Conservation (phyloP, 805 yeast species). For the Candida argentea region DNA sequence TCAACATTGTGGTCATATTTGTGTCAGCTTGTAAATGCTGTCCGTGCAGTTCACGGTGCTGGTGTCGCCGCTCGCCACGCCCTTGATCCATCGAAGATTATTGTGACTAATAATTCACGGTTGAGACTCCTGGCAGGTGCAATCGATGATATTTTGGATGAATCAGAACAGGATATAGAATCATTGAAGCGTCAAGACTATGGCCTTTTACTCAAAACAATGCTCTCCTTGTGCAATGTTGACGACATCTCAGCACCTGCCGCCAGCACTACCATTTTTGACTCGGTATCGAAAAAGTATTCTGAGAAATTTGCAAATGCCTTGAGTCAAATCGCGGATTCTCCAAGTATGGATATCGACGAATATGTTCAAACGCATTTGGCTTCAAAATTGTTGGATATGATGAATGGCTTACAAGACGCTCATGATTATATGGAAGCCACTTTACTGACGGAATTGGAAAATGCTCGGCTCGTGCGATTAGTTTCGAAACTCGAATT, state of each 20-base stretch:
- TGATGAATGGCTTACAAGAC: constrained; percentile 41
- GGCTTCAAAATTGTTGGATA: constrained; percentile 28
- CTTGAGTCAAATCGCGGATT: constrained; percentile 15
- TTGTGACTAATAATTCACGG: constrained; percentile 64
- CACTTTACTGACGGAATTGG: constrained; percentile 62
- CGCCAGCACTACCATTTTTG: neutral
- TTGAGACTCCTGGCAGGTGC: constrained; percentile 67
- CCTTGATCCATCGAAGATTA: constrained; percentile 55
- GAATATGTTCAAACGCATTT: constrained; percentile 16
- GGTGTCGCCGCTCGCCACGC: constrained; percentile 53
- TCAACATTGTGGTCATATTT: constrained; percentile 65
- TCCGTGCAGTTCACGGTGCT: constrained; percentile 54
- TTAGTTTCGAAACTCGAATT: constrained; percentile 73
- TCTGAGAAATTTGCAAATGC: constrained; percentile 38
- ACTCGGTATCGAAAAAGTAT: constrained; percentile 9
- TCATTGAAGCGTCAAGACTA: constrained; percentile 47
- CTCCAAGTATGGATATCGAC: constrained; percentile 12
- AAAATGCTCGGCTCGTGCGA: constrained; percentile 80
- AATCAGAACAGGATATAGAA: constrained; percentile 24
- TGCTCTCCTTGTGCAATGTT: constrained; percentile 38
- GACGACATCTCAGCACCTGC: constrained; percentile 1
- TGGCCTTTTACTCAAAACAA: constrained; percentile 44
- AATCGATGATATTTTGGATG: constrained; percentile 49
- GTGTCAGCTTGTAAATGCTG: constrained; percentile 64
- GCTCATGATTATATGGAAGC: constrained; percentile 51